Evolutionary conservation across 2,329 filamentous ascomycete species (phyloP), one percentile per base, ranked within the genome.

Genomic region (Trichoderma sp.): DNA sequence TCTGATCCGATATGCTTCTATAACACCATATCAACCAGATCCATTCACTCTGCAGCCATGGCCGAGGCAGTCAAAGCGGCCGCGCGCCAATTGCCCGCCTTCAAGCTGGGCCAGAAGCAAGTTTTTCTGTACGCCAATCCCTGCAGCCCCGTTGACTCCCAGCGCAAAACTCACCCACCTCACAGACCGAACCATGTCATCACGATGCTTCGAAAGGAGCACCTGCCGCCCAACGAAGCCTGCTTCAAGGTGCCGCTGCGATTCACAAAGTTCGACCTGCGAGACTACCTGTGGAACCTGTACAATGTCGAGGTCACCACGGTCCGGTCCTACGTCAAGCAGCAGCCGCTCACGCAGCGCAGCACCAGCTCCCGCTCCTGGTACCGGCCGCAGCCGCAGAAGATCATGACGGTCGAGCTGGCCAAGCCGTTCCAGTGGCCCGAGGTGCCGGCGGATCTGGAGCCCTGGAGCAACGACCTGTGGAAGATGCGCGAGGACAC

Each of bases 341-440:
- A 88, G 77, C 87, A 78, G 69, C 79, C 80, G 17, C 84, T 86
- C 67, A 86, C 87, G 39, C 86, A 85, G 67, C 86, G 79, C 73
- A 78, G 78, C 76, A 76, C 76, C 78, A 69, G 71, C 74, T 83
- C 79, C 74, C 84, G 85, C 69, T 84, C 84, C 70, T 89, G 88
- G 83, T 90, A 88, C 78, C 87, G 94, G 27, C 91, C 92, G 29
- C 84, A 86, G 71, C 83, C 89, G 59, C 86, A 89, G 75, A 99
- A 99, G 86, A 91, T 90, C 79, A 99, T 99, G 95, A 97, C 91
- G 50, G 92, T 96, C 53, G 92, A 97, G 84, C 87, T 99, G 82
- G 87, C 86, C 70, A 83, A 90, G 82, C 92, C 94, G 5, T 99
- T 99, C 82, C 88, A 92, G 67, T 98, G 92, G 91, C 95, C 95